phyloP scores from a whole-genome alignment of 1,284 basidiomycete genomes.

The Malassezia arunalokei region DNA sequence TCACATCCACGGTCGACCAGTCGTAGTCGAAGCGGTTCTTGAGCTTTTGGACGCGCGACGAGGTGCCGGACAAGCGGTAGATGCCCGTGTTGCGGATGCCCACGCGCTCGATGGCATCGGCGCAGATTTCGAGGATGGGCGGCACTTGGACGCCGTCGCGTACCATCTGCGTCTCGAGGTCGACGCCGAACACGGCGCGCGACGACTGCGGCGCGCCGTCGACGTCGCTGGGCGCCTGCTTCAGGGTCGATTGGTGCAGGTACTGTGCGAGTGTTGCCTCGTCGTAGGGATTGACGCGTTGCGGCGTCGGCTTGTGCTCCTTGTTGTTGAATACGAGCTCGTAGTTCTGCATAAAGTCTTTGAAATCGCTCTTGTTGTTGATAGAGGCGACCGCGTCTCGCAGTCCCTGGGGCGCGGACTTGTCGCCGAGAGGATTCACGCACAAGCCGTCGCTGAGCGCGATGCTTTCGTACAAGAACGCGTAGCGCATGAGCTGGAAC shows the following conservation, averaged over 20 bases:
- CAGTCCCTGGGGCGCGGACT: conserved; percentile 52
- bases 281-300: conserved; percentile 46
- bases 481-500: conserved; percentile 87
- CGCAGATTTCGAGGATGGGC: conserved; percentile 74
- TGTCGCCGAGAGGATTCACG: conserved; percentile 57
- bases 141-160: conserved; percentile 83
- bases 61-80: conserved; percentile 83
- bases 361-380: conserved; percentile 89
- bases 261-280: conserved; percentile 39
- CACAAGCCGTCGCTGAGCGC: conserved; percentile 75
- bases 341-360: conserved; percentile 92
- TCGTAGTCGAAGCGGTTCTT: conserved; percentile 65
- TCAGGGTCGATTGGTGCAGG: conserved; percentile 7
- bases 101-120: conserved; percentile 66
- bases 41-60: conserved; percentile 70
- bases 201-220: background rate
- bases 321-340: conserved; percentile 57
- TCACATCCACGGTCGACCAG: conserved; percentile 36
- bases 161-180: conserved; percentile 77
- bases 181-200: conserved; percentile 59
- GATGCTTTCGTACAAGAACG: conserved; percentile 82
- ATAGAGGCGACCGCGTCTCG: conserved; percentile 79
- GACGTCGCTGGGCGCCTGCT: background rate
- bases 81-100: conserved; percentile 73
- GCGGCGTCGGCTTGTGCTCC: conserved; percentile 47